Conservation (phyloP, 768 basidiomycete genomes). For the Sutorius australiensis region DNA sequence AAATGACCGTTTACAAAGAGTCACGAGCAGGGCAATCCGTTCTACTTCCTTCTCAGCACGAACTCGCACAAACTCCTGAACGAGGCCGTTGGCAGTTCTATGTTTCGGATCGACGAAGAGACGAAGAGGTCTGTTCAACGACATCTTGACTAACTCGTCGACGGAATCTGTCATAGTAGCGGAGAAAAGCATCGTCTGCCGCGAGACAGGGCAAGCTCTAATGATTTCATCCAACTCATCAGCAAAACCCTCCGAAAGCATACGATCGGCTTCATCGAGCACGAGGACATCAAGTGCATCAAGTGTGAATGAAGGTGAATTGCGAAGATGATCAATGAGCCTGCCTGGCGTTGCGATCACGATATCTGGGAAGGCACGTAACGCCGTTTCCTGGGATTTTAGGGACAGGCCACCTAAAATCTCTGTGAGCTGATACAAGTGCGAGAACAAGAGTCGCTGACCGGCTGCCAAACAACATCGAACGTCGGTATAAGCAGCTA, state of each 20-base stretch:
- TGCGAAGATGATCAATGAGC: constrained; percentile 95
- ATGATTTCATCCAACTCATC: constrained; percentile 95
- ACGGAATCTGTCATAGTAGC: constrained; percentile 99
- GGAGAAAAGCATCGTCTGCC: constrained; percentile 98
- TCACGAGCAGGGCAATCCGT: constrained; percentile 69
- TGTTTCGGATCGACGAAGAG: constrained; percentile 95
- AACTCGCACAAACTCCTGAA: constrained; percentile 95
- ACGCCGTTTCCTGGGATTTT: constrained; percentile 82
- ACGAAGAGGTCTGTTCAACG: constrained; percentile 87
- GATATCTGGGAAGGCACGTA: constrained; percentile 87
- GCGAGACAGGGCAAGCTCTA: constrained; percentile 77
- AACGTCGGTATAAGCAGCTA: constrained; percentile 86
- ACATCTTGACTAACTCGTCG: constrained; percentile 89
- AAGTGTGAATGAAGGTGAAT: constrained; percentile 89
- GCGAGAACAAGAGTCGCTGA: constrained; percentile 31
- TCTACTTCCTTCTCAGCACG: constrained; percentile 75
- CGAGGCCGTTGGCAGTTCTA: constrained; percentile 75
- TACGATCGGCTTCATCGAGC: constrained; percentile 96
- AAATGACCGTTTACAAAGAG: constrained; percentile 88
- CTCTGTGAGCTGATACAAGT: constrained; percentile 2
- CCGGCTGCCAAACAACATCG: constrained; percentile 91
- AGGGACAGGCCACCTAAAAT: constrained; percentile 81
- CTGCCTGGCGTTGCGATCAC: constrained; percentile 97
- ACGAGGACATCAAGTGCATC: constrained; percentile 92
- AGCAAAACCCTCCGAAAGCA: constrained; percentile 93